Evolutionary conservation across 2,329 filamentous ascomycete species (phyloP), one percentile per base, ranked within the genome.

Genomic region (Botrytis elliptica): DNA sequence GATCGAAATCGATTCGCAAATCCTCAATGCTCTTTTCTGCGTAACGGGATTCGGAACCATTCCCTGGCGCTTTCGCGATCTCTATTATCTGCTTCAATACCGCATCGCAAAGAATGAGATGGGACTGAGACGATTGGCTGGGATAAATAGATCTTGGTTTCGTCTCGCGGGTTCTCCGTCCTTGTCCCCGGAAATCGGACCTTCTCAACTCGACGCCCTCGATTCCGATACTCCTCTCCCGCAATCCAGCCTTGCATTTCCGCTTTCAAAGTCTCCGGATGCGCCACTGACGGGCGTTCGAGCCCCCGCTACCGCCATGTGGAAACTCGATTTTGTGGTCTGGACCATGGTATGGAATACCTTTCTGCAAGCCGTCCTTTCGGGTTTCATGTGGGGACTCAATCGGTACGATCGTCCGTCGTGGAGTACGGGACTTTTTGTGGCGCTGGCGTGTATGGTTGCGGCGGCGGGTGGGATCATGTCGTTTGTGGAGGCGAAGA

Each of bases 1-100:
- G 94, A 89, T 97, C 77, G 94, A 97, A 82, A 91, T 89, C 78
- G 92, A 94, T 81, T 93, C 91, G 1, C 94, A 97, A 80, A 92
- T 97, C 74, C 84, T 95, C 36, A 97, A 94, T 79, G 92, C 88
- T 0, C 87, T 97, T 1, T 97, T 97, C 86, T 96, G 93, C 82
- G 90, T 97, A 10, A 95, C 93, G 1, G 93, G 91, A 1, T 95
- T 97, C 77, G 94, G 94, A 0, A 86, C 96, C 20, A 91, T 92
- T 1, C 94, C 94, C 0, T 97, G 93, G 94, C 88, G 94, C 46
- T 92, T 95, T 77, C 87, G 94, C 46, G 94, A 97, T 80, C 83
- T 94, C 16, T 96, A 91, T 81, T 94, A 89, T 80, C 85, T 94
- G 49, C 82, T 92, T 67, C 86, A 87, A 79, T 96, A 88, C 83